Evolutionary conservation across 2,329 filamentous ascomycete genomes (phyloP).

Genomic region (Lecanosticta acicola): DNA sequence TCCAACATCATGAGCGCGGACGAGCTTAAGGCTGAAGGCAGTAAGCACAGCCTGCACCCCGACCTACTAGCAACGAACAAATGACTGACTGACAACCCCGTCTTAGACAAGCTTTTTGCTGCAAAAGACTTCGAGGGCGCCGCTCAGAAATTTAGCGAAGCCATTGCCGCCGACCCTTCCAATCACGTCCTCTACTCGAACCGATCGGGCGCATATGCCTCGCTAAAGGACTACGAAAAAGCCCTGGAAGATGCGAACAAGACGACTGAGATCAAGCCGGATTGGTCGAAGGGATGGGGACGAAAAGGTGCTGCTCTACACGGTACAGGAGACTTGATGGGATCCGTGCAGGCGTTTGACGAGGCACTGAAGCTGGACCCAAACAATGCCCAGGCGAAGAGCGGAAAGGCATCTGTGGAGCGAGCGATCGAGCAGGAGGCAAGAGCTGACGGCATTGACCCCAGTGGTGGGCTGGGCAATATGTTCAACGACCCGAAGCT

Average conservation of each 20-base stretch:
- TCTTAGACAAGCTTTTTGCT: constrained; percentile 78
- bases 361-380: constrained; percentile 91
- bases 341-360: constrained; percentile 84
- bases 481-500: constrained; percentile 94
- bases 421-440: constrained; percentile 79
- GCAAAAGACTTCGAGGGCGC: constrained; percentile 96
- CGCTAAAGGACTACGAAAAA: constrained; percentile 78
- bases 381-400: constrained; percentile 86
- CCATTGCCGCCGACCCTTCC: constrained; percentile 76
- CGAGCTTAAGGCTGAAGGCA: constrained; percentile 87
- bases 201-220: constrained; percentile 80
- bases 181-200: constrained; percentile 99
- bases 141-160: constrained; percentile 88
- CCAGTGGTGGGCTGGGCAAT: constrained; percentile 70
- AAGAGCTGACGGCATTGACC: constrained; percentile 58
- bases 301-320: constrained; percentile 89
- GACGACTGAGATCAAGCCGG: constrained; percentile 88
- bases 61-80: too few relatives aligned
- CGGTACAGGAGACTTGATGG: constrained; percentile 77
- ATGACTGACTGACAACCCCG: constrained; percentile 41
- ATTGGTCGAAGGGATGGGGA: constrained; percentile 96
- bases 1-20: constrained; percentile 49
- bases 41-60: too few relatives aligned
- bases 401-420: constrained; percentile 75
- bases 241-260: constrained; percentile 88